Base-by-base conservation (phyloP, 106 monocot species). In the Allium sativum region DNA sequence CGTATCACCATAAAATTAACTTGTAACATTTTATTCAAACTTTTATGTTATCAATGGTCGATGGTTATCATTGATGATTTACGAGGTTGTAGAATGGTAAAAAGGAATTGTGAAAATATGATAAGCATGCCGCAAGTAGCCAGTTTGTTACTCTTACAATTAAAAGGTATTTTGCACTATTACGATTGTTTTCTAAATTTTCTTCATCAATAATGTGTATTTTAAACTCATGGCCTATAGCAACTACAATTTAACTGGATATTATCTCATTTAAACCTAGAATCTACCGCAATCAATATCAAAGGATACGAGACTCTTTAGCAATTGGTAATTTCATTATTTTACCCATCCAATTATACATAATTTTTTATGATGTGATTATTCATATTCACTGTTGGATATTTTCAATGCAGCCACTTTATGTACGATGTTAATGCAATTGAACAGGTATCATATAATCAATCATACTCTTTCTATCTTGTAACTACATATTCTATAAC, bases 91-190 rank as follows among this genome's bases (percentile, higher is more conserved):
- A 59, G 22, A 19, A 76, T 76, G 70, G 40, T 76, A 44, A 70
- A 76, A 22, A 70, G 70, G 76, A 40, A 65, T 1, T 76, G 76
- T 20, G 58, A 59, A 61, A 70, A 19, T 70, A 76, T 55, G 76
- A 76, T 10, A 60, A 41, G 53, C 53, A 56, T 41, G 70, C 70
- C 14, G 70, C 76, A 0, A 58, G 52, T 50, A 76, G 50, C 18
- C 76, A 76, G 40, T 71, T 76, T 54, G 7, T 76, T 18, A 55
- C 76, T 10, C 76, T 70, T 69, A 76, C 76, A 40, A 66, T 71
- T 46, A 70, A 70, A 13, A 70, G 76, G 76, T 56, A 59, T 51
- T 59, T 59, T n/a, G n/a, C n/a, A n/a, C 9, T 40, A 22, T 41
- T 15, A 8, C 21, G 20, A 12, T 40, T 9, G 15, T 40, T 40